phyloP scores from a whole-genome alignment of 441 rosid genomes.

The Gossypium trilobum region DNA sequence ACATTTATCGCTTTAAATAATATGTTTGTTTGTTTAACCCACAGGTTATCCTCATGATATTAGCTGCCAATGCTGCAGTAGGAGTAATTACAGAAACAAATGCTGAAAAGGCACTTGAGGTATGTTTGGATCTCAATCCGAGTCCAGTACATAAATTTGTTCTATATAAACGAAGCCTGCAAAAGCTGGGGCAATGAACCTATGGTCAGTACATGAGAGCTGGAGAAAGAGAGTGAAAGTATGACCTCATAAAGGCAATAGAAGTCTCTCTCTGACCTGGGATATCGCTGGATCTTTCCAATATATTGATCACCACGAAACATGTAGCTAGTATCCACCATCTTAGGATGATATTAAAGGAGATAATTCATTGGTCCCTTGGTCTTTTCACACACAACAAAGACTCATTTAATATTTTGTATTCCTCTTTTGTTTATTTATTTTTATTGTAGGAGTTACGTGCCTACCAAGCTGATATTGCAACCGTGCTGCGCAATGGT shows the following conservation, averaged over 20 bases:
- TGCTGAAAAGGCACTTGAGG: slow-evolving; percentile 98
- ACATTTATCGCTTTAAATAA: background rate
- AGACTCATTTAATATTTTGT: background rate
- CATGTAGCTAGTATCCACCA: background rate
- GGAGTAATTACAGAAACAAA: slow-evolving; percentile 97
- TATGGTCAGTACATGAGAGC: background rate
- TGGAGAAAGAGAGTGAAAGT: slow-evolving; percentile 2
- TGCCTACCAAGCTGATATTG: slow-evolving; percentile 97
- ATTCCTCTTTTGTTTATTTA: slow-evolving; percentile 15
- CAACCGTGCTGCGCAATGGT: slow-evolving; percentile 90
- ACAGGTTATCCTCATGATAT: slow-evolving; percentile 87
- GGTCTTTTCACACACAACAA: background rate
- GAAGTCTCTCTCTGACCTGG: background rate
- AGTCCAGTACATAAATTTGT: background rate
- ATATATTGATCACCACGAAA: background rate
- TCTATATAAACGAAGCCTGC: background rate
- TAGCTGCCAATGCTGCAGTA: slow-evolving; percentile 98
- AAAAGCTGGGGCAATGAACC: slow-evolving; percentile 4
- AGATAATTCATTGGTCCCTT: background rate
- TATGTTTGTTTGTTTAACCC: slow-evolving; percentile 9
- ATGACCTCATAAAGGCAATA: background rate
- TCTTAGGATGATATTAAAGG: background rate
- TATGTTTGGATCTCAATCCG: slow-evolving; percentile 24
- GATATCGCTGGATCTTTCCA: slow-evolving; percentile 3
- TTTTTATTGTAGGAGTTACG: slow-evolving; percentile 66